These are phyloP conservation scores for Colletotrichum nymphaeae DNA, from an alignment of 2,329 filamentous ascomycete genomes.

Conservation along the genomic window DNA sequence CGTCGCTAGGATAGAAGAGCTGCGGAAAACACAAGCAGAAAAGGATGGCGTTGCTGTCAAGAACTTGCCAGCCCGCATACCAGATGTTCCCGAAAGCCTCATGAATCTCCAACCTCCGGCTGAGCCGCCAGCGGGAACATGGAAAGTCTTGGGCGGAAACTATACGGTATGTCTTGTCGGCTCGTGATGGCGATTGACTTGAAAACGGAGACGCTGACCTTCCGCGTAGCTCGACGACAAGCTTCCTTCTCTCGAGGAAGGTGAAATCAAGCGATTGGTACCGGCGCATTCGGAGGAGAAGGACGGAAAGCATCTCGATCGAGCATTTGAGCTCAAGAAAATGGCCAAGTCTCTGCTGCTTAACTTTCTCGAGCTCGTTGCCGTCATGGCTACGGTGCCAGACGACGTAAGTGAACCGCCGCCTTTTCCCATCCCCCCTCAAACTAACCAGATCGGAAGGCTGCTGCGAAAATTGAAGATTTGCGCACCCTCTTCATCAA, in stretches of 20 bases:
- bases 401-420: conserved; percentile 53
- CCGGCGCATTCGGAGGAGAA: conserved; percentile 52
- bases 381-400: conserved; percentile 76
- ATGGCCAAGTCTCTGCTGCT: conserved; percentile 87
- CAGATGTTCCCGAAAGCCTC: conserved; percentile 75
- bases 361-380: conserved; percentile 88
- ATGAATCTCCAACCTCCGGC: conserved; percentile 83
- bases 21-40: conserved; percentile 54
- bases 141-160: conserved; percentile 78
- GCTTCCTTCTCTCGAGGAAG: conserved; percentile 75
- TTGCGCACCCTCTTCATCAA: conserved; percentile 88
- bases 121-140: conserved; percentile 77
- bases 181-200: not conserved
- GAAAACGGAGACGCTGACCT: not conserved
- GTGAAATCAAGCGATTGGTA: conserved; percentile 68
- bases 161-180: conserved; percentile 59
- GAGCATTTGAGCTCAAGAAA: conserved; percentile 76
- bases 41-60: conserved; percentile 39
- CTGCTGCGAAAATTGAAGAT: conserved; percentile 79
- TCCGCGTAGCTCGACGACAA: conserved; percentile 64
- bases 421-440: not conserved
- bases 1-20: conserved; percentile 63
- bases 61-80: conserved; percentile 45
- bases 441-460: conserved; percentile 49
- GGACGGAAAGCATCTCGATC: conserved; percentile 69